phyloP scores from a whole-genome alignment of 2,329 filamentous ascomycete genomes.

The Magnaporthiopsis incrustans region DNA sequence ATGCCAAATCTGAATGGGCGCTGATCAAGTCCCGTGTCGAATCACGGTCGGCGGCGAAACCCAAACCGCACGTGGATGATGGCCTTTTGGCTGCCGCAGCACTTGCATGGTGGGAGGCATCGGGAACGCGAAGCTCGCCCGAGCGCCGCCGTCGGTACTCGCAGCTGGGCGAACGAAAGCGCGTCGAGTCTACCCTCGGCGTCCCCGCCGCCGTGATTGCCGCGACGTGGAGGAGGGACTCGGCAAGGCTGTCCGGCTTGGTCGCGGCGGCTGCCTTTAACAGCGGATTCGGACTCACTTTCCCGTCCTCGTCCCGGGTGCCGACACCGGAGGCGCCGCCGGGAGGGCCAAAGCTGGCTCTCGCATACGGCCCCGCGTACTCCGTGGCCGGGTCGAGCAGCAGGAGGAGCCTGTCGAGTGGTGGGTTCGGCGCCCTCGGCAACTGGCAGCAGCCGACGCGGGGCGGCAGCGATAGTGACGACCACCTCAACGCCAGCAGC shows the following conservation, averaged over 20 bases:
- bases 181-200: background rate
- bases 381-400: background rate
- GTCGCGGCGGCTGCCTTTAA: background rate
- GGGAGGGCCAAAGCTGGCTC: background rate
- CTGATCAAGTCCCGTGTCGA: background rate
- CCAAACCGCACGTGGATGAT: background rate
- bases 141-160: constrained; percentile 1
- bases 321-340: too few relatives aligned
- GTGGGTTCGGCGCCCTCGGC: background rate
- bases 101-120: background rate
- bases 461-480: background rate
- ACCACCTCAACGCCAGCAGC: background rate
- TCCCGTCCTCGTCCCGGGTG: background rate
- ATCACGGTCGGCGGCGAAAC: background rate
- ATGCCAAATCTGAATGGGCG: background rate
- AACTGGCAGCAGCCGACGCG: background rate
- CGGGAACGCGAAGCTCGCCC: background rate
- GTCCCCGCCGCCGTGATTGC: background rate
- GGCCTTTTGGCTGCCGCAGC: background rate
- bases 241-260: background rate
- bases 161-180: background rate
- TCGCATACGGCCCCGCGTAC: background rate
- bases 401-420: background rate
- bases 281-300: background rate
- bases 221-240: background rate